Evolutionary conservation across 208 protist species (phyloP), one percentile per base, ranked within the genome.

Genomic region (Trypanosoma rangeli): DNA sequence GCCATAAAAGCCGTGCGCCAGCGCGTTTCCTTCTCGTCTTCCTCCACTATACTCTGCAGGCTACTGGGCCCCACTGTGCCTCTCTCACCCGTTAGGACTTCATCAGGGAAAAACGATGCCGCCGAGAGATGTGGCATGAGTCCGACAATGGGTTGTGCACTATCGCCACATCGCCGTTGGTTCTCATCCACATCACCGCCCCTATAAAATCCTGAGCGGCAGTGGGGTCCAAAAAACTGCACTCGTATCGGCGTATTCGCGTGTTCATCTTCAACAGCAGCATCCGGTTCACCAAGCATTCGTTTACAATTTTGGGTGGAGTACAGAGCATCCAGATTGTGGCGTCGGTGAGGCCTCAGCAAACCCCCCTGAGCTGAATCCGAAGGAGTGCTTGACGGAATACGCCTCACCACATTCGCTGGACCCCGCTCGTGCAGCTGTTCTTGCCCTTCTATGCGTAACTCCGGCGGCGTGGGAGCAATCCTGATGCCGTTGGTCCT

Each of bases 61-160:
- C 26, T 22, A 1, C 7, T 10, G 24, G 12, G 62, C 22, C 22
- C 18, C 5, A 22, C 24, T 22, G n/a, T 28, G 1, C 31, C 58
- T 15, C 8, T 26, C 20, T 67, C 50, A 54, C 37, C 48, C 1
- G 3, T 13, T 22, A 67, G 18, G 9, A 67, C 24, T 10, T 67
- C 62, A 24, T 54, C 31, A 16, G 62, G 62, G 48, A 67, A 54
- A 44, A 44, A 67, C 4, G 50, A 57, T 28, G 28, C 62, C 0
- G 26, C 15, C 7, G 62, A 44, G 29, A 20, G 5, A 67, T 16
- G 44, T 35, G 62, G 48, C 37, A 44, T 44, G 31, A 67, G 22
- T 37, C 31, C 62, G 18, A 67, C 46, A 67, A 67, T 67, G 13
- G 59, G 59, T 31, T 64, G 28, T 22, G 28, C 10, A 20, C 8